Evolutionary conservation across 306 rosid genomes (phyloP).

Genomic region (Fragaria nilgerrensis): DNA sequence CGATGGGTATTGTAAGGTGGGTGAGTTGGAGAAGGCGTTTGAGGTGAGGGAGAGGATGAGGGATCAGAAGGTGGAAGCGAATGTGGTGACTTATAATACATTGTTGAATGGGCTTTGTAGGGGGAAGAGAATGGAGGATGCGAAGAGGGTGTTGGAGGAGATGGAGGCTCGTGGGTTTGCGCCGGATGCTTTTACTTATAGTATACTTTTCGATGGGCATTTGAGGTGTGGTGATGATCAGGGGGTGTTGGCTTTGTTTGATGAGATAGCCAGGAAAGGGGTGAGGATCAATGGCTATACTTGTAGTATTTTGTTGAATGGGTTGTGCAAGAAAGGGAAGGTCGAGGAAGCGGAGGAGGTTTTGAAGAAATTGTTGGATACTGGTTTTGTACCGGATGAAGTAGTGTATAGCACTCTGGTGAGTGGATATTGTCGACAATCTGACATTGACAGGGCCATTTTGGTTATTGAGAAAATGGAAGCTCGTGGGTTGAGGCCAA

Average conservation of each 20-base stretch:
- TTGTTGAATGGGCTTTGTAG: constrained; percentile 61
- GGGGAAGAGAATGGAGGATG: constrained; percentile 51
- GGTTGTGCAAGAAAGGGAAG: constrained; percentile 63
- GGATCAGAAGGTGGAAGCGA: constrained; percentile 43
- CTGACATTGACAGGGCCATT: constrained; percentile 49
- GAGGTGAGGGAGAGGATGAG: constrained; percentile 60
- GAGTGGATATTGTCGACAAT: constrained; percentile 61
- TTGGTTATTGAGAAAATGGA: constrained; percentile 47
- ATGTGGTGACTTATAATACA: constrained; percentile 60
- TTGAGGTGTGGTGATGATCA: constrained; percentile 30
- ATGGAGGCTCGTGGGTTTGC: constrained; percentile 49
- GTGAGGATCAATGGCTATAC: constrained; percentile 44
- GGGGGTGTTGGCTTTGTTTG: constrained; percentile 30
- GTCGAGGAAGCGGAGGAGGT: constrained; percentile 56
- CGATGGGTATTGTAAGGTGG: constrained; percentile 65
- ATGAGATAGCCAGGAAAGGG: constrained; percentile 34
- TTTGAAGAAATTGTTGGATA: constrained; percentile 45
- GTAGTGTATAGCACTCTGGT: constrained; percentile 54
- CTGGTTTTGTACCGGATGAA: constrained; percentile 49
- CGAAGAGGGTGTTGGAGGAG: constrained; percentile 49
- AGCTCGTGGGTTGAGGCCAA: constrained; percentile 49
- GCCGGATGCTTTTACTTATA: constrained; percentile 50
- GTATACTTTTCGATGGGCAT: constrained; percentile 50
- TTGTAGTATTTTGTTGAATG: constrained; percentile 49
- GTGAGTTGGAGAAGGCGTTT: constrained; percentile 60